phyloP scores from a whole-genome alignment of 768 basidiomycete genomes.

The Amylocystis lapponica region DNA sequence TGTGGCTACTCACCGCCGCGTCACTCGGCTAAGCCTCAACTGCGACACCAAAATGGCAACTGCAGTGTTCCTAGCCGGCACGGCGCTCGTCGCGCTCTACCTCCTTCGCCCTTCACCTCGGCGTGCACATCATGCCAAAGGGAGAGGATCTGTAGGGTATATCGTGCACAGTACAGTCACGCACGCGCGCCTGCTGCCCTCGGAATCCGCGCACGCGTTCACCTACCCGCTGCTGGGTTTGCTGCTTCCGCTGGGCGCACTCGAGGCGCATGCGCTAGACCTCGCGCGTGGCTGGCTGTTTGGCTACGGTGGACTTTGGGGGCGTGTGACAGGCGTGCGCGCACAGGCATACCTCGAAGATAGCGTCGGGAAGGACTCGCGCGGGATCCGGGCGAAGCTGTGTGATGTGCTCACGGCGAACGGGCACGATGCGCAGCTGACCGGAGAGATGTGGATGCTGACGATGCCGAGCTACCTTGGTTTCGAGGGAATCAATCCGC shows the following conservation, averaged over 20 bases:
- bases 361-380: neutral
- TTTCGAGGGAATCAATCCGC: conserved; percentile 64
- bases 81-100: neutral
- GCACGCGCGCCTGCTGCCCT: conserved; percentile 48
- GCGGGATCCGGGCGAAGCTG: conserved; percentile 37
- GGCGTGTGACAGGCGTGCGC: conserved; percentile 43
- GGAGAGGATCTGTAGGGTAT: conserved; percentile 35
- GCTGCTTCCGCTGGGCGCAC: conserved; percentile 47
- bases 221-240: conserved; percentile 55
- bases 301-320: conserved; percentile 42
- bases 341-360: conserved; percentile 23
- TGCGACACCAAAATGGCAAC: neutral
- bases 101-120: too few relatives aligned
- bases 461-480: conserved; percentile 69
- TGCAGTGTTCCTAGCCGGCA: neutral
- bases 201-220: conserved; percentile 44
- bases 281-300: conserved; percentile 46
- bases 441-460: conserved; percentile 63
- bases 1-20: too few relatives aligned
- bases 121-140: too few relatives aligned
- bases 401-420: conserved; percentile 25
- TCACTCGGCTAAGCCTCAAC: too few relatives aligned
- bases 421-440: neutral
- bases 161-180: conserved; percentile 47
- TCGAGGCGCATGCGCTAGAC: conserved; percentile 45